Evolutionary conservation across 2,329 filamentous ascomycete genomes (phyloP).

Genomic region (Blumeria hordei): DNA sequence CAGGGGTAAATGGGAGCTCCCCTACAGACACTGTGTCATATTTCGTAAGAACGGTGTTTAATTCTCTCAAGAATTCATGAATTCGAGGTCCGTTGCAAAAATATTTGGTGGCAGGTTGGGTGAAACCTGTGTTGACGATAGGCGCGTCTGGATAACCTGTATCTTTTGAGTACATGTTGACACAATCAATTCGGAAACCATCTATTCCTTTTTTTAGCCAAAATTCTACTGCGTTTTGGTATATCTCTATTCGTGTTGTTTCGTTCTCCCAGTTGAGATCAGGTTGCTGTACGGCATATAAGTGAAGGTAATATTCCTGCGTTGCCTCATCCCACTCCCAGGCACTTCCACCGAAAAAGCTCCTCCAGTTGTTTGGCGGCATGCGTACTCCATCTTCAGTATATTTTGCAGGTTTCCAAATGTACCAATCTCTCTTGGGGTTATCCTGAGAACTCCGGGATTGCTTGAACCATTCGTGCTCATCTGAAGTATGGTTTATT

Average conservation of each 20-base stretch:
- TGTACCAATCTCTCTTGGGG: constrained; percentile 35
- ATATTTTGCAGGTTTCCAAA: constrained; percentile 33
- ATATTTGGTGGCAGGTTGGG: constrained; percentile 21
- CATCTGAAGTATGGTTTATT: constrained; percentile 50
- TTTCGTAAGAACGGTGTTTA: constrained; percentile 29
- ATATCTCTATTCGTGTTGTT: constrained; percentile 40
- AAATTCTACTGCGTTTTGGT: constrained; percentile 47
- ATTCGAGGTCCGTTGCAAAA: constrained; percentile 36
- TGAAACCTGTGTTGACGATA: constrained; percentile 19
- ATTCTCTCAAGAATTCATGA: constrained; percentile 40
- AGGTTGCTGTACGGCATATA: constrained; percentile 53
- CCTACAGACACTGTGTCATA: constrained; percentile 45
- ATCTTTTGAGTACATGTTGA: constrained; percentile 46
- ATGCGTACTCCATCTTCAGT: constrained; percentile 32
- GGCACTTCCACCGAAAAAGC: constrained; percentile 31
- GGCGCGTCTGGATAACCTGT: constrained; percentile 32
- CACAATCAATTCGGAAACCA: constrained; percentile 49
- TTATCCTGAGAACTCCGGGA: constrained; percentile 24
- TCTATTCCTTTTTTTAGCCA: constrained; percentile 53
- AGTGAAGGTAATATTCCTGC: constrained; percentile 49
- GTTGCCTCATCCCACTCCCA: constrained; percentile 50
- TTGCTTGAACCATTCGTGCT: constrained; percentile 39
- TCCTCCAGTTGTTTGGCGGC: constrained; percentile 51
- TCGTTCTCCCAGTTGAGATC: constrained; percentile 67
- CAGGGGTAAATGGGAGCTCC: constrained; percentile 37